Conservation (phyloP, 2,329 filamentous ascomycete species). For the Hymenoscyphus linearis region DNA sequence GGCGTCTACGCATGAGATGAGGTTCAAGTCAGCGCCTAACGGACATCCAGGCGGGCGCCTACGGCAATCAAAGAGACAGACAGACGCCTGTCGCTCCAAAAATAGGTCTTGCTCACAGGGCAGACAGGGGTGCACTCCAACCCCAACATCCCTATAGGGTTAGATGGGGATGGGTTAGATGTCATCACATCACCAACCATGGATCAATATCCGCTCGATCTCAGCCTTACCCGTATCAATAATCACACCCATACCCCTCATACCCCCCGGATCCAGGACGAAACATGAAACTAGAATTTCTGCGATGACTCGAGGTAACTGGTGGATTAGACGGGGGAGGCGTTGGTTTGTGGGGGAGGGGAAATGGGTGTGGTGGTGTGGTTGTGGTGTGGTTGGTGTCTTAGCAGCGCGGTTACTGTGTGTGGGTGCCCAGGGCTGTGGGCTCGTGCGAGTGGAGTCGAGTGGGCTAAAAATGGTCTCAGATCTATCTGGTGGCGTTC, state of each 20-base stretch:
- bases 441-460: no score
- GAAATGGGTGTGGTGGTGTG: not conserved
- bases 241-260: no score
- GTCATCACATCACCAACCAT: not conserved
- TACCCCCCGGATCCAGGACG: slow-evolving; percentile 1
- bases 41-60: slow-evolving; percentile 1
- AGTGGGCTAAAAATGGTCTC: not conserved
- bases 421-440: no score
- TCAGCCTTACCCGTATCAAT: slow-evolving; percentile 9
- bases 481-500: not conserved
- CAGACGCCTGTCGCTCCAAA: not conserved
- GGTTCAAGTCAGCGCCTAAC: not conserved
- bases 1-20: no score
- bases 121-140: no score
- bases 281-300: slow-evolving; percentile 9
- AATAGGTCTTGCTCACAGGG: slow-evolving; percentile 2
- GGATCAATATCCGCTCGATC: not conserved
- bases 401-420: not conserved
- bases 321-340: not conserved
- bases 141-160: no score
- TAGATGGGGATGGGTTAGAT: not conserved
- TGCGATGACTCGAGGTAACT: not conserved
- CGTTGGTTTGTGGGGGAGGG: not conserved
- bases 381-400: not conserved
- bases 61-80: slow-evolving; percentile 2